A percentile compares a stretch with the other conserved stretches of the same genome.
Conservation (phyloP, 2,329 filamentous ascomycete genomes). For the Stachybotrys echinatus region DNA sequence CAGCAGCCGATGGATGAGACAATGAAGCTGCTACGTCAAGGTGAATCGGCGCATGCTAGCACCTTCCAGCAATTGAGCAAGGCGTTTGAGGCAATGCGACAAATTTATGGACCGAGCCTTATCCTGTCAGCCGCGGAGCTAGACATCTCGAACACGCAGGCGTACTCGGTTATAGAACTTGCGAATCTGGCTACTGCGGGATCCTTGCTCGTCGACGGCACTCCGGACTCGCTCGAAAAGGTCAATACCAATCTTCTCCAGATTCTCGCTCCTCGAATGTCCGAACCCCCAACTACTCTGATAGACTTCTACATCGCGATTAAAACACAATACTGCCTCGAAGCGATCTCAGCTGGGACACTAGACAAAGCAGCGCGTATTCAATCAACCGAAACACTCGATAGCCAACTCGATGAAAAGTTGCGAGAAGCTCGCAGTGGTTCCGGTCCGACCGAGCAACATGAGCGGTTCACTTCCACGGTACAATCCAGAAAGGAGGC, state of each 20-base stretch:
- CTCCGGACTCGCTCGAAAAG: conserved; percentile 32
- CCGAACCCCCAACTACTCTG: conserved; percentile 35
- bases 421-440: conserved; percentile 28
- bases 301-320: conserved; percentile 40
- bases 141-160: conserved; percentile 24
- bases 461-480: conserved; percentile 26
- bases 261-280: conserved; percentile 38
- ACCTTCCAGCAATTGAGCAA: conserved; percentile 24
- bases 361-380: conserved; percentile 47
- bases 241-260: conserved; percentile 40
- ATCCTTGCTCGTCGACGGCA: conserved; percentile 30
- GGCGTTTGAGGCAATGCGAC: conserved; percentile 26
- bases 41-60: conserved; percentile 25
- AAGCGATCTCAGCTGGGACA: conserved; percentile 42
- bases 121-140: conserved; percentile 28
- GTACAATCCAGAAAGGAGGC: conserved; percentile 26
- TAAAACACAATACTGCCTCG: conserved; percentile 47
- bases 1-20: conserved; percentile 30
- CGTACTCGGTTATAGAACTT: conserved; percentile 34
- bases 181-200: conserved; percentile 44
- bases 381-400: conserved; percentile 50
- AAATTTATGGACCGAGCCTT: conserved; percentile 25
- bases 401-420: conserved; percentile 47
- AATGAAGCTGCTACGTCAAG: conserved; percentile 24
- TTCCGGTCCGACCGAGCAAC: conserved; percentile 25